Evolutionary conservation across 768 basidiomycete genomes (phyloP).

Genomic region (Crepidotus variabilis): DNA sequence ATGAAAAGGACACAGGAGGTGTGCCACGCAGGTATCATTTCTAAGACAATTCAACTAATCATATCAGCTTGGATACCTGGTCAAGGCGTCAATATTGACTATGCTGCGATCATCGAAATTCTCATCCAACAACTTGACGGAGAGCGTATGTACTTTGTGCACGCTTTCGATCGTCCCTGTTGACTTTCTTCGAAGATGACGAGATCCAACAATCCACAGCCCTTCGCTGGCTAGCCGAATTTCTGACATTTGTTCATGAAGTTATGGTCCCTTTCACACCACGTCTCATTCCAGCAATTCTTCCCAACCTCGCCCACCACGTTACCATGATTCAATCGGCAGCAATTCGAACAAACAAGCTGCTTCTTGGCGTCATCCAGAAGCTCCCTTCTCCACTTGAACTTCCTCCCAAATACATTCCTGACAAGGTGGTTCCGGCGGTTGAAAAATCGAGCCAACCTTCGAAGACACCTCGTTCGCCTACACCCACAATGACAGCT

Average conservation of each 20-base stretch:
- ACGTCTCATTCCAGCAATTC: conserved; percentile 85
- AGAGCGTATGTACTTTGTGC: conserved; percentile 57
- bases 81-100: conserved; percentile 90
- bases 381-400: conserved; percentile 74
- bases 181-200: conserved; percentile 53
- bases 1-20: conserved; percentile 67
- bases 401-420: conserved; percentile 19
- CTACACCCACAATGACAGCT: conserved; percentile 46
- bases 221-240: conserved; percentile 90
- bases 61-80: conserved; percentile 82
- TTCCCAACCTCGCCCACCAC: conserved; percentile 93
- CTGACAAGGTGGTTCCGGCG: conserved; percentile 18
- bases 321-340: conserved; percentile 84
- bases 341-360: conserved; percentile 83
- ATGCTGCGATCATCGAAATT: conserved; percentile 90
- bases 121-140: conserved; percentile 81
- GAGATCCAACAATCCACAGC: conserved; percentile 94
- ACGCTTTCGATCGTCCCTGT: background rate
- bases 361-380: conserved; percentile 82
- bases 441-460: conserved; percentile 27
- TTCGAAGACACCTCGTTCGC: conserved; percentile 47
- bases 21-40: conserved; percentile 12
- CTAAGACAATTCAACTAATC: conserved; percentile 9
- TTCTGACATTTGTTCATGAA: conserved; percentile 82
- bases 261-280: conserved; percentile 95